Evolutionary conservation across 192 early-diverging fungal species (phyloP).

Genomic region (Cetraspora pellucida): DNA sequence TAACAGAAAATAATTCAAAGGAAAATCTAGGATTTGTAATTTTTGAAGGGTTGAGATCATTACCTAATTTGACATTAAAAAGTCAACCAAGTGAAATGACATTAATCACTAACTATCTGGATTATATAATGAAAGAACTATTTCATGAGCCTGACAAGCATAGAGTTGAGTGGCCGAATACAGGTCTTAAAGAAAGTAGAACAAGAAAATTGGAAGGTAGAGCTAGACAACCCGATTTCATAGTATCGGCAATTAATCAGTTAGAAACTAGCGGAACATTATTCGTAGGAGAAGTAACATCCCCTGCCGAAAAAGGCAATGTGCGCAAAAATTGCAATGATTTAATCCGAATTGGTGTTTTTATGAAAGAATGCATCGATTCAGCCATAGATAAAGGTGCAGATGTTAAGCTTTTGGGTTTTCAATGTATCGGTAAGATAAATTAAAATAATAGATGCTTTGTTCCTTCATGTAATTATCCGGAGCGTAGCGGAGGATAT

Average conservation of each 20-base stretch:
- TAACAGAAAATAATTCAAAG: conserved; percentile 5
- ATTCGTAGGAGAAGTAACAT: conserved; percentile 15
- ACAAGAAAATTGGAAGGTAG: background rate
- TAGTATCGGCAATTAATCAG: conserved; percentile 2
- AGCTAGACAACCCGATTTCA: conserved; percentile 24
- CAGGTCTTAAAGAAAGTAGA: conserved; percentile 9
- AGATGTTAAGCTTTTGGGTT: conserved; percentile 13
- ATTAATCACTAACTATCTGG: conserved; percentile 13
- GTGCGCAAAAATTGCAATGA: conserved; percentile 27
- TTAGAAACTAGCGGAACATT: conserved; percentile 4
- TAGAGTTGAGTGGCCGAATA: conserved; percentile 13
- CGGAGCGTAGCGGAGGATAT: too few species aligned
- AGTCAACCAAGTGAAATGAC: background rate
- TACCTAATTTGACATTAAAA: background rate
- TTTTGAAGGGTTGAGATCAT: background rate
- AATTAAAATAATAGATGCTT: conserved; percentile 4
- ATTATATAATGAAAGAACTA: conserved; percentile 15
- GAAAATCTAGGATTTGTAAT: conserved; percentile 8
- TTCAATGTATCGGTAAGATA: conserved; percentile 3
- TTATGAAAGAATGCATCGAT: conserved; percentile 23
- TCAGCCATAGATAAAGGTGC: conserved; percentile 24
- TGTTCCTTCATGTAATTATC: background rate
- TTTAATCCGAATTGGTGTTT: conserved; percentile 8
- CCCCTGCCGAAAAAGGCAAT: conserved; percentile 14
- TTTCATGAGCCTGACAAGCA: conserved; percentile 19